Percentiles rank a stretch among this genome's conserved stretches.
phyloP scores from a whole-genome alignment of 345 rosid species.

The Lenwebbia sp. region DNA sequence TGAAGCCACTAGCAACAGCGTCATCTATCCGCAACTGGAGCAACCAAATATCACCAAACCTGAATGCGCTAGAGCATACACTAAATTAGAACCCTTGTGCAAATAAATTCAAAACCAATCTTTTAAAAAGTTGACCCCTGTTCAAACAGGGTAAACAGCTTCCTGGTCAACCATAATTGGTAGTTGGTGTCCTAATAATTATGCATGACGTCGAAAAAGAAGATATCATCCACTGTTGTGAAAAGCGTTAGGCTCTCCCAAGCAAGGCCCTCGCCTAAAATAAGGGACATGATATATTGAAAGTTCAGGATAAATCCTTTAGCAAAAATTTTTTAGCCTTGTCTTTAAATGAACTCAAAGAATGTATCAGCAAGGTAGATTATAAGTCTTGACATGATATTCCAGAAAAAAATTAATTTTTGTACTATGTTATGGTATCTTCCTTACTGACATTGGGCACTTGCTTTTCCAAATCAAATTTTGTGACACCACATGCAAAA shows the following conservation, averaged over 20 bases:
- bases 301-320: background rate
- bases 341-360: background rate
- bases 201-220: background rate
- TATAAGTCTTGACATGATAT: background rate
- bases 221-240: background rate
- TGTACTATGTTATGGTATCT: background rate
- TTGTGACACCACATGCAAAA: background rate
- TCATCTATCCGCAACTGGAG: background rate
- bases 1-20: background rate
- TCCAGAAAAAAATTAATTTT: background rate
- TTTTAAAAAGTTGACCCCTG: background rate
- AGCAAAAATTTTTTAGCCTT: background rate
- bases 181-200: background rate
- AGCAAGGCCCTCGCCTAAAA: background rate
- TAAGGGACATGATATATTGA: background rate
- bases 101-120: background rate
- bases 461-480: background rate
- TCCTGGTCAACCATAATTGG: background rate
- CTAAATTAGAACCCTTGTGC: background rate
- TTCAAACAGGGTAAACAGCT: background rate
- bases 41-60: background rate
- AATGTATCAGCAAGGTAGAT: background rate
- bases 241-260: background rate
- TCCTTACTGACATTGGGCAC: background rate
- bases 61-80: background rate